Conservation (phyloP, 2,329 filamentous ascomycete genomes). For the Mollisia scopiformis region DNA sequence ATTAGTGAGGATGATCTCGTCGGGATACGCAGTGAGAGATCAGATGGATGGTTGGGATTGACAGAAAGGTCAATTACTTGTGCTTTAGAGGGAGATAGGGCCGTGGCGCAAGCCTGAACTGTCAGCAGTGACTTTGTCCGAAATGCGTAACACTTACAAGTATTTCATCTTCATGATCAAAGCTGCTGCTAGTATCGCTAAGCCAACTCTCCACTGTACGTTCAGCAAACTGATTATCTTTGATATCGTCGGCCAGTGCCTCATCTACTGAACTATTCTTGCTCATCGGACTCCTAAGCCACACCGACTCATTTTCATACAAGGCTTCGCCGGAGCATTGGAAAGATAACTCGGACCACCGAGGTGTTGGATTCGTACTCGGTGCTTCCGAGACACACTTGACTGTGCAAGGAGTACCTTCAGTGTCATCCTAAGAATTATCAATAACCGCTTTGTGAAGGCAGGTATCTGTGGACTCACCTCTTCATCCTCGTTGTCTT, state of each 20-base stretch:
- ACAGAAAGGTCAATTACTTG: slow-evolving; percentile 28
- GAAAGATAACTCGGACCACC: slow-evolving; percentile 31
- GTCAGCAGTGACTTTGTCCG: background rate
- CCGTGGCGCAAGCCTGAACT: slow-evolving; percentile 29
- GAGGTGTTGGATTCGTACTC: background rate
- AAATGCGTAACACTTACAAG: slow-evolving; percentile 21
- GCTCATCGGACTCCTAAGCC: slow-evolving; percentile 18
- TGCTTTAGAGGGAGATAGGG: slow-evolving; percentile 27
- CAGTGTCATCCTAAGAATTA: background rate
- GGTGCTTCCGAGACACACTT: background rate
- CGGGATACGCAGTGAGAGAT: slow-evolving; percentile 22
- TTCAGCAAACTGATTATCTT: background rate
- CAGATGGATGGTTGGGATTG: slow-evolving; percentile 1
- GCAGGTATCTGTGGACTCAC: background rate
- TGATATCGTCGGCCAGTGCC: background rate
- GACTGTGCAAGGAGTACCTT: background rate
- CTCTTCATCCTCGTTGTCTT: background rate
- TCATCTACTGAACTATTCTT: background rate
- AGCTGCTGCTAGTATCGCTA: slow-evolving; percentile 24
- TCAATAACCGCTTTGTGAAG: background rate
- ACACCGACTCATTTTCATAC: slow-evolving; percentile 20
- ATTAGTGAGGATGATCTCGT: slow-evolving; percentile 23
- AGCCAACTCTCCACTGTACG: slow-evolving; percentile 29
- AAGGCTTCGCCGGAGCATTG: slow-evolving; percentile 27
- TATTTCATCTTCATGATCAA: slow-evolving; percentile 24